Percentiles rank a stretch among this genome's conserved stretches.
Evolutionary conservation across 2,329 filamentous ascomycete species (phyloP).

Genomic region (Escovopsis weberi): DNA sequence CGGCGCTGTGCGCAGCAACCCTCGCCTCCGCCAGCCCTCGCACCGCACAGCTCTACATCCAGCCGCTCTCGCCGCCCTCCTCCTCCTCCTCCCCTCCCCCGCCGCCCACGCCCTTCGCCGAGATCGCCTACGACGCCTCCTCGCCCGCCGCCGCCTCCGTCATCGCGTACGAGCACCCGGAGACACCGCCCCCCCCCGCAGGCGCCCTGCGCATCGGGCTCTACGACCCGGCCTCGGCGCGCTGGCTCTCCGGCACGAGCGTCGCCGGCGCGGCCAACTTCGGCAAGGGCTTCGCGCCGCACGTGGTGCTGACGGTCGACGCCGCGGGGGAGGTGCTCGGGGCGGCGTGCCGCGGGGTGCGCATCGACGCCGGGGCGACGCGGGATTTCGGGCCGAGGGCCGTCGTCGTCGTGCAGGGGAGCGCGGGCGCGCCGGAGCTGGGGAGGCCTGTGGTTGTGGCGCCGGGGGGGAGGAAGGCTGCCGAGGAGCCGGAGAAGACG

Average conservation of each 20-base stretch:
- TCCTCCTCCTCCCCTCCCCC: slow-evolving; percentile 44
- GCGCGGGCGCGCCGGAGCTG: slow-evolving; percentile 42
- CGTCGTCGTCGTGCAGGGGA: slow-evolving; percentile 29
- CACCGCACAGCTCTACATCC: slow-evolving; percentile 38
- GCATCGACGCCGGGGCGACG: slow-evolving; percentile 48
- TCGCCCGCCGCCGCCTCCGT: slow-evolving; percentile 29
- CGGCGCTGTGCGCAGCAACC: slow-evolving; percentile 27
- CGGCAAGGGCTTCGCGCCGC: slow-evolving; percentile 44
- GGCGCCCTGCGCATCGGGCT: slow-evolving; percentile 43
- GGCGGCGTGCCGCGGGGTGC: slow-evolving; percentile 38
- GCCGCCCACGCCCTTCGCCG: slow-evolving; percentile 34
- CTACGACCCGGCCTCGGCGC: slow-evolving; percentile 31
- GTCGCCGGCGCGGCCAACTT: slow-evolving; percentile 43
- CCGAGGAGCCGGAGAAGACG: slow-evolving; percentile 43
- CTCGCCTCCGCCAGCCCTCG: slow-evolving; percentile 25
- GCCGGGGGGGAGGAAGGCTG: slow-evolving; percentile 43
- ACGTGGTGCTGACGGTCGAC: slow-evolving; percentile 38
- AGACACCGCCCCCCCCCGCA: slow-evolving; percentile 29
- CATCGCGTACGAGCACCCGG: slow-evolving; percentile 41
- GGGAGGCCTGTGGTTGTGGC: slow-evolving; percentile 50
- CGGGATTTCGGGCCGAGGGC: slow-evolving; percentile 50
- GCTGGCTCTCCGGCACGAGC: slow-evolving; percentile 41
- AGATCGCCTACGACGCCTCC: slow-evolving; percentile 39
- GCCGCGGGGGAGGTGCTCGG: slow-evolving; percentile 30
- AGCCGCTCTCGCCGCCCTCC: slow-evolving; percentile 26